Evolutionary conservation across 306 rosid species (phyloP).

Genomic region (Trichosanthes truncata): DNA sequence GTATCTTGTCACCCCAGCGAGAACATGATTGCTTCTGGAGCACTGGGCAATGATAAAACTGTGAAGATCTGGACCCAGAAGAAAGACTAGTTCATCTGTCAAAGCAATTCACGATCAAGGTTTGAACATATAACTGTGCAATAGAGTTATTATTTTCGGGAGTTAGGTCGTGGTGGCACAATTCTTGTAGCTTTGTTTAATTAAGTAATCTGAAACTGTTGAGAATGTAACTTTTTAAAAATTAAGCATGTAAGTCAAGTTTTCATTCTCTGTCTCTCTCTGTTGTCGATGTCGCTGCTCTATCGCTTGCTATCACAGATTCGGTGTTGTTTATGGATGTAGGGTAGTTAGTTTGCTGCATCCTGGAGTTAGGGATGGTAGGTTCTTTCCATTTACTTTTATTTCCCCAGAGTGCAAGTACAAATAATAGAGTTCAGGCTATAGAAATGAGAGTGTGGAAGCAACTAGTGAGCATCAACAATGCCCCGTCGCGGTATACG

Average conservation of each 20-base stretch:
- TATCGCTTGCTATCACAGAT: neutral
- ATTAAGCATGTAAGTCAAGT: neutral
- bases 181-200: neutral
- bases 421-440: neutral
- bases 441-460: neutral
- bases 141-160: neutral
- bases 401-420: neutral
- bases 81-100: constrained; percentile 26
- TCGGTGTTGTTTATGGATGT: neutral
- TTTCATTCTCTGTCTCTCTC: neutral
- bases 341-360: neutral
- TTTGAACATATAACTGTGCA: constrained; percentile 6
- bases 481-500: neutral
- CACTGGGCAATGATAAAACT: constrained; percentile 81
- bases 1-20: constrained; percentile 83
- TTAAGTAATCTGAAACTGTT: neutral
- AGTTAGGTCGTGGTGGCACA: neutral
- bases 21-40: constrained; percentile 92
- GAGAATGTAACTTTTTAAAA: neutral
- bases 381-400: neutral
- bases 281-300: no score
- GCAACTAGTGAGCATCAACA: neutral
- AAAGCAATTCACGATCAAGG: neutral
- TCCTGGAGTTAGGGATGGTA: neutral
- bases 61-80: constrained; percentile 86